Conservation (phyloP, 805 yeast species). For the Saccharomycopsis sp. region DNA sequence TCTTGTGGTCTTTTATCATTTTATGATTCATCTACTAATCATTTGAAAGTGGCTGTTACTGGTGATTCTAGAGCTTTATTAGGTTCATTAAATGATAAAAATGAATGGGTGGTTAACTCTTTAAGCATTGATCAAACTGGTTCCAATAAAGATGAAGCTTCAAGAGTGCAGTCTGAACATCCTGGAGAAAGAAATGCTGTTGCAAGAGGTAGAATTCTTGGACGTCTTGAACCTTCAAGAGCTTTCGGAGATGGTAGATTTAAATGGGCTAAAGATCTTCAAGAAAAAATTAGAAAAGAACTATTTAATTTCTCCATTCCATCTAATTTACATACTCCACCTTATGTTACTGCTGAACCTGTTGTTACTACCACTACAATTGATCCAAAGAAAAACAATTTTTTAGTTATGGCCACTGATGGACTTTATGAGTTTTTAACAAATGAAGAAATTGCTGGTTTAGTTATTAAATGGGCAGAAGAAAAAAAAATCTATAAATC, state of each 20-base stretch:
- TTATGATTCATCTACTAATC: constrained; percentile 65
- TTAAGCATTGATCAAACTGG: constrained; percentile 92
- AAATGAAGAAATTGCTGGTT: constrained; percentile 84
- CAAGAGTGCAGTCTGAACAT: constrained; percentile 74
- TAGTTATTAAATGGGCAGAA: constrained; percentile 92
- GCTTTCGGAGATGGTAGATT: constrained; percentile 97
- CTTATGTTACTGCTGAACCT: constrained; percentile 96
- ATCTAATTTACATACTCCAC: constrained; percentile 72
- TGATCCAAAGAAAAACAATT: constrained; percentile 62
- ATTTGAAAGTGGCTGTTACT: constrained; percentile 82
- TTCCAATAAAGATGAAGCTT: constrained; percentile 77
- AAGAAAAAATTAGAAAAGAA: constrained; percentile 58
- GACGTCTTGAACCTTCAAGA: constrained; percentile 88
- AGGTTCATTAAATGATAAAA: constrained; percentile 55
- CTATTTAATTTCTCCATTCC: constrained; percentile 78
- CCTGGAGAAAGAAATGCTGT: constrained; percentile 84
- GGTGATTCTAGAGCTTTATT: constrained; percentile 93
- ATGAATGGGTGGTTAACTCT: constrained; percentile 81
- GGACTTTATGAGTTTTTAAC: constrained; percentile 88
- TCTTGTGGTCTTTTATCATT: constrained; percentile 86
- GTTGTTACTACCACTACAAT: constrained; percentile 76
- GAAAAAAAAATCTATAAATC: constrained; percentile 39
- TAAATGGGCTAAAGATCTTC: constrained; percentile 69
- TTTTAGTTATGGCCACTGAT: constrained; percentile 87
- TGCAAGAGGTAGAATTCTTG: constrained; percentile 81